These are phyloP conservation scores for Penstemon eatonii DNA, from an alignment of 257 asterid genomes.

Conservation along the genomic window DNA sequence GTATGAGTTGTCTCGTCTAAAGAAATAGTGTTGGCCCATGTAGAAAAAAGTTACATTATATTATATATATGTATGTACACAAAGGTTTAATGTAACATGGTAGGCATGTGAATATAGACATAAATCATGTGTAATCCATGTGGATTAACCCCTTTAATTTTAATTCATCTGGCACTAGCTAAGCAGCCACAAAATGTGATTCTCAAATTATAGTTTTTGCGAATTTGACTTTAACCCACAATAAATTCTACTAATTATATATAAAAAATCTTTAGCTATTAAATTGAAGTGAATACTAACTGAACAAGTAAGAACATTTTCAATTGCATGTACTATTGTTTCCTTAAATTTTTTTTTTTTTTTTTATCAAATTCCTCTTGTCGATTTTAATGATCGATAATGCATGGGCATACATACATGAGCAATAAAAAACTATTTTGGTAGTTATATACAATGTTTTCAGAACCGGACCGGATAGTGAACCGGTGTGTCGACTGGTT, in stretches of 20 bases:
- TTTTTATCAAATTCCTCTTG: no score
- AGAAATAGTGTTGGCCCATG: conserved; percentile 24
- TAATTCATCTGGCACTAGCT: conserved; percentile 38
- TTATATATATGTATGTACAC: conserved; percentile 30
- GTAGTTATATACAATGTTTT: no score
- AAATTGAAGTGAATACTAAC: neutral
- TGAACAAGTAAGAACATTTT: no score
- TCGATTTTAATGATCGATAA: no score
- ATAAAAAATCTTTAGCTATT: neutral
- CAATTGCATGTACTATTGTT: no score
- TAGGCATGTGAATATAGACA: conserved; percentile 68
- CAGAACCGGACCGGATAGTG: no score
- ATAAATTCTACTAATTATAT: neutral
- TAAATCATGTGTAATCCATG: conserved; percentile 74
- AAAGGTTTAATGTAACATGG: conserved; percentile 64
- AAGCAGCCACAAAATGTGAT: conserved; percentile 21
- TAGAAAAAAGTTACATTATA: conserved; percentile 33
- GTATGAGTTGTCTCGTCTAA: conserved; percentile 38
- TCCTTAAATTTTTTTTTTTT: no score
- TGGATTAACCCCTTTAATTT: conserved; percentile 49
- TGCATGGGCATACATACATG: no score
- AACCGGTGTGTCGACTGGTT: no score
- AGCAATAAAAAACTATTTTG: no score
- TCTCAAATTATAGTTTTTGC: conserved; percentile 4
- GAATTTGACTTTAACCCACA: no score